Conservation (phyloP, 805 yeast genomes). For the Kluyveromyces starmeri region DNA sequence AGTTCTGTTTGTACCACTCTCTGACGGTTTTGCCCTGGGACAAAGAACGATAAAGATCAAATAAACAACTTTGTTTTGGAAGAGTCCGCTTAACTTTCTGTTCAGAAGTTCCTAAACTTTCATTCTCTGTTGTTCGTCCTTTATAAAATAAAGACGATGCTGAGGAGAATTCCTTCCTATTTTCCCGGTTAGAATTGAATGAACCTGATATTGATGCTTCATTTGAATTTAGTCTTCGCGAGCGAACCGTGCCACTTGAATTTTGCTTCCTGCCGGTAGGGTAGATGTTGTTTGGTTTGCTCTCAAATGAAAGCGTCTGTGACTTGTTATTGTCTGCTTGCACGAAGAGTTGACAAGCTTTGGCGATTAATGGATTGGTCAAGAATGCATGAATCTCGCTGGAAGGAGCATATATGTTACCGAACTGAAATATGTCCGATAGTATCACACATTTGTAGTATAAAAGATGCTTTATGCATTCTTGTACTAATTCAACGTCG, state of each 20-base stretch:
- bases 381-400: constrained; percentile 63
- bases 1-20: constrained; percentile 74
- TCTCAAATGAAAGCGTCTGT: constrained; percentile 27
- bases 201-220: constrained; percentile 7
- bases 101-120: not conserved
- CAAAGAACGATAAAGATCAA: constrained; percentile 66
- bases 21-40: constrained; percentile 69
- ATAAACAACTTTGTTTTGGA: constrained; percentile 59
- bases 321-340: constrained; percentile 32
- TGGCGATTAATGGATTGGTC: constrained; percentile 54
- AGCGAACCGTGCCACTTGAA: constrained; percentile 5
- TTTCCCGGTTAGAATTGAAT: not conserved
- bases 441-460: constrained; percentile 81
- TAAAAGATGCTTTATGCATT: constrained; percentile 83
- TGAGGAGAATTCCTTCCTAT: constrained; percentile 4
- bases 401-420: constrained; percentile 84
- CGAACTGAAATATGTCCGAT: constrained; percentile 81
- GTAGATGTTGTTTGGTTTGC: not conserved
- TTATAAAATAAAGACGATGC: constrained; percentile 3
- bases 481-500: constrained; percentile 66
- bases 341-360: constrained; percentile 81
- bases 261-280: constrained; percentile 1
- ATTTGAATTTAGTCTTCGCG: constrained; percentile 5
- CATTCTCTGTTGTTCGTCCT: constrained; percentile 4
- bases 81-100: constrained; percentile 23